phyloP scores from a whole-genome alignment of 139 green algal species.

The Deuterostichococcus epilithicus region DNA sequence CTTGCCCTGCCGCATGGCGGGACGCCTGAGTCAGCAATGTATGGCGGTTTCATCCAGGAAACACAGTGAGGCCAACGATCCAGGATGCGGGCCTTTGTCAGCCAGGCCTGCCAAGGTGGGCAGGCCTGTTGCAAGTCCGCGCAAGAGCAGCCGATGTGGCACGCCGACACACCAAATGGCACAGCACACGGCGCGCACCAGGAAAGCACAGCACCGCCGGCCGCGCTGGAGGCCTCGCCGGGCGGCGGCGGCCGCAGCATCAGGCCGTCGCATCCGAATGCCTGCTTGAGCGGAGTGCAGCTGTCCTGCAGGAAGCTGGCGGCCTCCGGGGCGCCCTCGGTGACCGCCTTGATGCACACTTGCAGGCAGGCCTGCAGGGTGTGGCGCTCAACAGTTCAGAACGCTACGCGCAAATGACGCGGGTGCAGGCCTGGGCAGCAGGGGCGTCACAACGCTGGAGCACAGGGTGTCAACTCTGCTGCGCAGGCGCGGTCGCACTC shows the following conservation, averaged over 20 bases:
- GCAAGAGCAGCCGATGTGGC: neutral
- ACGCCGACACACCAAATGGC: neutral
- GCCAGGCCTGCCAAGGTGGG: no score
- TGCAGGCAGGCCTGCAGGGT: slow-evolving; percentile 36
- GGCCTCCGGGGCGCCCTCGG: slow-evolving; percentile 2
- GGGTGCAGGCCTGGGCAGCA: neutral
- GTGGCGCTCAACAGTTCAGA: neutral
- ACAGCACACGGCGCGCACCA: neutral
- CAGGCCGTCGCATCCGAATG: slow-evolving; percentile 32
- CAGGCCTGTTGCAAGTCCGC: no score
- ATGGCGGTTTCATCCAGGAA: no score
- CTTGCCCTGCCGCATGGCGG: no score
- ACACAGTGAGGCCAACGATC: no score
- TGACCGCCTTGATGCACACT: slow-evolving; percentile 36
- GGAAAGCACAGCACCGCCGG: slow-evolving; percentile 1
- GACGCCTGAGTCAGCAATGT: no score
- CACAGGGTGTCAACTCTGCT: neutral
- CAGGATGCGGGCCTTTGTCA: no score
- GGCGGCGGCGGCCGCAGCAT: slow-evolving; percentile 28
- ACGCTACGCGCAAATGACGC: neutral
- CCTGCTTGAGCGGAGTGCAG: slow-evolving; percentile 31
- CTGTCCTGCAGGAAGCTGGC: slow-evolving; percentile 34
- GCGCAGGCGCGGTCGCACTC: neutral
- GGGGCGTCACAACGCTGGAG: neutral
- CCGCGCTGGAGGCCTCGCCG: neutral